Conservation (phyloP, 306 rosid genomes). For the Cyclanthera cordifolia region DNA sequence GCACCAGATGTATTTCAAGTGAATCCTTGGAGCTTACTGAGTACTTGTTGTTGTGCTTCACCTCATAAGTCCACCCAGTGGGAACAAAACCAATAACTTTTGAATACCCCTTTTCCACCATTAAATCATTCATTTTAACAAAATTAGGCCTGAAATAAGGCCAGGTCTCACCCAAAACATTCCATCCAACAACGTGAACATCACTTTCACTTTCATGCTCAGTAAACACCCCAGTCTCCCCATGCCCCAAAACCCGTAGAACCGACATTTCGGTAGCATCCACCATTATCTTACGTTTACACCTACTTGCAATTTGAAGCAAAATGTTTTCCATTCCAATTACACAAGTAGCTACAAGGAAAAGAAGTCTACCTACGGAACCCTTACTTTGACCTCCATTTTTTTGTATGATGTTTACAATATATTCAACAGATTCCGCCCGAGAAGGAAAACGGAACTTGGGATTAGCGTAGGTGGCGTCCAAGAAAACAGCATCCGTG, state of each 20-base stretch:
- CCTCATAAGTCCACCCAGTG: constrained; percentile 94
- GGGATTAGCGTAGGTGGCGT: constrained; percentile 74
- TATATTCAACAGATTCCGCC: constrained; percentile 54
- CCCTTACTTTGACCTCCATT: constrained; percentile 24
- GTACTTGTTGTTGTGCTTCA: constrained; percentile 50
- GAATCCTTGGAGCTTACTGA: constrained; percentile 61
- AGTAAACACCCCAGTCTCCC: constrained; percentile 48
- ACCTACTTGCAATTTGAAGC: constrained; percentile 53
- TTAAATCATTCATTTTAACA: constrained; percentile 58
- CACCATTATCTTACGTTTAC: constrained; percentile 50
- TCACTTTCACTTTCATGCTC: constrained; percentile 54
- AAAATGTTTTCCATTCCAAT: constrained; percentile 85
- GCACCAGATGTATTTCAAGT: constrained; percentile 72
- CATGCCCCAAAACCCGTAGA: constrained; percentile 55
- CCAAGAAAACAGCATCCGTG: constrained; percentile 64
- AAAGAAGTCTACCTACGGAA: constrained; percentile 34
- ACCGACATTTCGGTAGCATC: constrained; percentile 68
- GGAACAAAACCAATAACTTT: constrained; percentile 86
- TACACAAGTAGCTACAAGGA: constrained; percentile 87
- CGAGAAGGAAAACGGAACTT: constrained; percentile 67
- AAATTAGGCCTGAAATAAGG: constrained; percentile 92
- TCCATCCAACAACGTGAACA: constrained; percentile 93
- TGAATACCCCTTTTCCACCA: constrained; percentile 62
- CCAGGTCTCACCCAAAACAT: constrained; percentile 93
- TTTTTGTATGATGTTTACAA: constrained; percentile 34